A percentile compares a stretch with the other conserved stretches of the same genome.
Evolutionary conservation across 192 early-diverging fungal genomes (phyloP).

Genomic region (Thamnidium elegans): DNA sequence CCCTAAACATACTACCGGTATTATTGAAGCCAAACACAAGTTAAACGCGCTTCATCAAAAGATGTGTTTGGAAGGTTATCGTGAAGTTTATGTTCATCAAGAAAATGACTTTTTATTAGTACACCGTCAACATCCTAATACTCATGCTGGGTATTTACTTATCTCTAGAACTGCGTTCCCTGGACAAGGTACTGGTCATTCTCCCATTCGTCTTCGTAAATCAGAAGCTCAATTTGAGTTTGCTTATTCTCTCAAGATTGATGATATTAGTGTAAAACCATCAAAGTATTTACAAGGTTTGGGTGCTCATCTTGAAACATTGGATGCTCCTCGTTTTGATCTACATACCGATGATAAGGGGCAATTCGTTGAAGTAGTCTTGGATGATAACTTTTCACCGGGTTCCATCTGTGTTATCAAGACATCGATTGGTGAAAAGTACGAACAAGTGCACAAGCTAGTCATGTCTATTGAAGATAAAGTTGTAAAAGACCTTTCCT

Average conservation of each 20-base stretch:
- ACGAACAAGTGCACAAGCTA: constrained; percentile 49
- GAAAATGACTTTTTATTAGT: constrained; percentile 93
- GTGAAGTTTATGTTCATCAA: constrained; percentile 95
- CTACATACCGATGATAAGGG: constrained; percentile 49
- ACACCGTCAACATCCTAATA: constrained; percentile 88
- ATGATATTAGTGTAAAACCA: constrained; percentile 27
- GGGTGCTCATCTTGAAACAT: constrained; percentile 43
- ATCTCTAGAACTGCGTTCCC: constrained; percentile 87
- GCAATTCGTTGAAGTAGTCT: constrained; percentile 55
- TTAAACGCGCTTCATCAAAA: constrained; percentile 78
- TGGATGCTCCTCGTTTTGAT: constrained; percentile 50
- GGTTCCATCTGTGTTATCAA: constrained; percentile 77
- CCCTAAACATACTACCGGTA: constrained; percentile 50
- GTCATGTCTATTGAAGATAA: constrained; percentile 61
- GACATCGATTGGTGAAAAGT: constrained; percentile 55
- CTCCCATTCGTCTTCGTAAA: constrained; percentile 59
- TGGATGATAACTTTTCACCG: constrained; percentile 73
- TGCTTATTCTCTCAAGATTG: constrained; percentile 54
- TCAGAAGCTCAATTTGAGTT: constrained; percentile 55
- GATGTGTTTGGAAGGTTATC: constrained; percentile 80
- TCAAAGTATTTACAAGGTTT: constrained; percentile 44
- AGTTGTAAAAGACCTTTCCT: constrained; percentile 56
- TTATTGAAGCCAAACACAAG: constrained; percentile 64
- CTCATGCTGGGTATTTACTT: constrained; percentile 88
- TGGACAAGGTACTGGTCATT: constrained; percentile 40